Percentiles rank a stretch among this genome's conserved stretches.
These are phyloP conservation scores for Fusarium anthophilum DNA, from an alignment of 2,329 filamentous ascomycete genomes.

Conservation along the genomic window DNA sequence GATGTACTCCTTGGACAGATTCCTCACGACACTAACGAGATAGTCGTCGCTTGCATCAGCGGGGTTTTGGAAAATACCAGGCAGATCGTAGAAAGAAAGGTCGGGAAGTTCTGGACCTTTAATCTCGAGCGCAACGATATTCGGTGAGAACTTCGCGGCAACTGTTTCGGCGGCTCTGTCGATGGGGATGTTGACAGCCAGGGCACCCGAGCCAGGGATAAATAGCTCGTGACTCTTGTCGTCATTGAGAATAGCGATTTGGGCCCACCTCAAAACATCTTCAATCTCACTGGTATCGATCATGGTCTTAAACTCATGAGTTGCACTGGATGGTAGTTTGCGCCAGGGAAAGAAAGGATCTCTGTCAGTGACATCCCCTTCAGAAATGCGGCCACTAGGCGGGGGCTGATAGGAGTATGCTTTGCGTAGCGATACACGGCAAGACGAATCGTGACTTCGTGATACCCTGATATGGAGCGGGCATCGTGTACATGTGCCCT, in stretches of 20 bases:
- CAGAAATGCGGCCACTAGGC: constrained; percentile 50
- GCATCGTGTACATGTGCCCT: constrained; percentile 81
- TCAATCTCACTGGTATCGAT: constrained; percentile 71
- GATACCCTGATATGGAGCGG: constrained; percentile 82
- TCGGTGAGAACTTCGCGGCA: constrained; percentile 80
- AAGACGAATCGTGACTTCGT: constrained; percentile 69
- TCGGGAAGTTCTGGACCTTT: constrained; percentile 75
- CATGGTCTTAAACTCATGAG: constrained; percentile 71
- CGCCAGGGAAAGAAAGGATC: constrained; percentile 75
- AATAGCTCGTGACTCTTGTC: constrained; percentile 61
- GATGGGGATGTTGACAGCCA: constrained; percentile 49
- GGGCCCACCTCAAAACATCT: constrained; percentile 75
- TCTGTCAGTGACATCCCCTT: constrained; percentile 57
- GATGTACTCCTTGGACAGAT: constrained; percentile 77
- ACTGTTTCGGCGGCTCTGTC: constrained; percentile 53
- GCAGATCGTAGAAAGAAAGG: constrained; percentile 85
- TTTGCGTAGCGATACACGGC: constrained; percentile 71
- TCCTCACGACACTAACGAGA: constrained; percentile 76
- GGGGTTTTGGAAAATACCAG: constrained; percentile 80
- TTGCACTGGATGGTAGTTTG: constrained; percentile 54
- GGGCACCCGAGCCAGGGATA: constrained; percentile 59
- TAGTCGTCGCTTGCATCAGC: constrained; percentile 72
- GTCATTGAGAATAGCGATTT: constrained; percentile 80
- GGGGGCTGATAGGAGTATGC: constrained; percentile 68
- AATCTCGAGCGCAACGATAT: constrained; percentile 81